A percentile compares a stretch with the other conserved stretches of the same genome.
Evolutionary conservation across 257 asterid genomes (phyloP).

Genomic region (Scutellaria barbata): DNA sequence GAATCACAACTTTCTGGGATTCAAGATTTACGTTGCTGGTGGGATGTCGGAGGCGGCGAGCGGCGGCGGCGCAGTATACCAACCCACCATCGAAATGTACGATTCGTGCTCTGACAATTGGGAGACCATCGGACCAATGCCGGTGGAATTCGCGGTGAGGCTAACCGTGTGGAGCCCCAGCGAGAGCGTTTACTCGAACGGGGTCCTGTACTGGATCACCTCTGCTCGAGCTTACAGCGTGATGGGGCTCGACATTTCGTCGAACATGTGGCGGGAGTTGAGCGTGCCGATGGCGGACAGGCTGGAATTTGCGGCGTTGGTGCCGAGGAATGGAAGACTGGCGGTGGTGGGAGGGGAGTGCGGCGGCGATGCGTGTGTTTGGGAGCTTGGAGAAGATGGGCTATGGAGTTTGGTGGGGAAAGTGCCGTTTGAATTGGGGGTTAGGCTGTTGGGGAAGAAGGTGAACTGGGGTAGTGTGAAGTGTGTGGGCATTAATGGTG

Average conservation of each 20-base stretch:
- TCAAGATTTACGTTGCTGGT: constrained; percentile 71
- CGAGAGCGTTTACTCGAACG: constrained; percentile 61
- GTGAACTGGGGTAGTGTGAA: constrained; percentile 62
- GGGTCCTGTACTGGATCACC: constrained; percentile 77
- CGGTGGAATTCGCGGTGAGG: constrained; percentile 77
- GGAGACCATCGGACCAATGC: constrained; percentile 53
- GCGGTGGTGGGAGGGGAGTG: constrained; percentile 67
- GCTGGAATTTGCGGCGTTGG: constrained; percentile 81
- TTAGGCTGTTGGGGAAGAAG: constrained; percentile 46
- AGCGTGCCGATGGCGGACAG: constrained; percentile 76
- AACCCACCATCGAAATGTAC: constrained; percentile 65
- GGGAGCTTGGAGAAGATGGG: constrained; percentile 65
- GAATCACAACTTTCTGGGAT: constrained; percentile 3
- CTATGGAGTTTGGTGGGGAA: constrained; percentile 62
- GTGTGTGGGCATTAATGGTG: constrained; percentile 67
- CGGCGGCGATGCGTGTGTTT: constrained; percentile 51
- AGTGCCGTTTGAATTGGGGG: constrained; percentile 60
- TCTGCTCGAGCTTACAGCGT: constrained; percentile 79
- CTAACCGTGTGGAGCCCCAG: constrained; percentile 88
- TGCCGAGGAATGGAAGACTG: constrained; percentile 56
- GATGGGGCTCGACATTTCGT: constrained; percentile 60
- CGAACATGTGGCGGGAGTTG: constrained; percentile 61
- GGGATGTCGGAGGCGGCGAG: constrained; percentile 68
- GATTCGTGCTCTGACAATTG: constrained; percentile 51
- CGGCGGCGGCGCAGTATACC: constrained; percentile 65